Base-by-base conservation (phyloP, 2,329 filamentous ascomycete species). In the Trichophyton verrucosum region DNA sequence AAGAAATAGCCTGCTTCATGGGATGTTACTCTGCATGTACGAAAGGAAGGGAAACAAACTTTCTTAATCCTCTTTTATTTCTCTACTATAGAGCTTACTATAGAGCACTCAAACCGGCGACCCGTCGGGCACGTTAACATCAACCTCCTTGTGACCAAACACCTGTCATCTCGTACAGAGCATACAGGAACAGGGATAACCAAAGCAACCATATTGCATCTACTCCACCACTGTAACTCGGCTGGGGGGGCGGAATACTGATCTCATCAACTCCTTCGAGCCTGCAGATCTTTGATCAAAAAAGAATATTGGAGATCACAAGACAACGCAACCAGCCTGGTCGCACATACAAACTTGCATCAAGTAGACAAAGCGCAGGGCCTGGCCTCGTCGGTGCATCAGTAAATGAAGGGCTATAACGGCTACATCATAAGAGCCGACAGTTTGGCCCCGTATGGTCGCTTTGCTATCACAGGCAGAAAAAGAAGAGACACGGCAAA, bases 1-100 rank as follows among this genome's bases (percentile, higher is more conserved):
- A 96, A 95, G 78, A 94, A 91, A 69, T 88, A 70, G 68, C 36
- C 33, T 11, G 9, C 13, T 17, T 27, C n/a, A 38, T 15, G 81
- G 81, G 47, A 95, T 49, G 46, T 27, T 20, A 47, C 44, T 47
- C 20, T 47, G 44, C n/a, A 20, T 56, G 51, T 56, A 57, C 36
- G 30, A 24, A 53, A n/a, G 40, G 15, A 44, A n/a, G 15, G 95
- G 78, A 92, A 91, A 69, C 87, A 70, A 68, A 44, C 24, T 8
- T 20, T 60, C 30, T 24, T 36, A 9, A 7, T 17, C 17, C 58
- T 22, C 60, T 11, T n/a, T 13, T 44, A 44, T 44, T 44, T 44
- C n/a, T 44, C 15, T 11, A 38, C 33, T 38, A 38, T 38, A 38
- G 33, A 44, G 40, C 13, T 6, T 11, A 38, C 33, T 38, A 38